Percentiles rank a stretch among this genome's conserved stretches.
phyloP scores from a whole-genome alignment of 1,284 basidiomycete species.

The Ceratobasidium theobromae region DNA sequence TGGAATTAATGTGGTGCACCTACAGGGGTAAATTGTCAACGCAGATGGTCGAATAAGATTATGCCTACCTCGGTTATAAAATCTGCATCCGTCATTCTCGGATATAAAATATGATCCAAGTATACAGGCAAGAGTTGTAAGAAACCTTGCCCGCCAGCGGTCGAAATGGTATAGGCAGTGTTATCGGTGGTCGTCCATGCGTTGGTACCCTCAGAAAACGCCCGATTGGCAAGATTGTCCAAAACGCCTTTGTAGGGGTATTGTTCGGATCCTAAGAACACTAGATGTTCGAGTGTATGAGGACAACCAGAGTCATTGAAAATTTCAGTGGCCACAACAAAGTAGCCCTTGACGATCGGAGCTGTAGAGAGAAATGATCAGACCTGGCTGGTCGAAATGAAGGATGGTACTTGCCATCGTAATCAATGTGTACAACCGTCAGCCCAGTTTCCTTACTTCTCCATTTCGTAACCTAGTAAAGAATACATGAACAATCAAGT shows the following conservation, averaged over 20 bases:
- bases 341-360: slow-evolving; percentile 90
- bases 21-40: slow-evolving; percentile 40
- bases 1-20: slow-evolving; percentile 90
- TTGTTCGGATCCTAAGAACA: slow-evolving; percentile 92
- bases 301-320: slow-evolving; percentile 93
- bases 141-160: slow-evolving; percentile 95
- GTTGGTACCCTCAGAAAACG: slow-evolving; percentile 89
- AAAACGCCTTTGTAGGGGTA: slow-evolving; percentile 98
- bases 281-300: slow-evolving; percentile 90
- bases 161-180: slow-evolving; percentile 96
- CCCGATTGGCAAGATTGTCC: slow-evolving; percentile 95
- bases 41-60: neutral
- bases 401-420: slow-evolving; percentile 59
- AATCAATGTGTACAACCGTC: slow-evolving; percentile 78
- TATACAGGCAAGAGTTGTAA: slow-evolving; percentile 93
- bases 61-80: slow-evolving; percentile 82
- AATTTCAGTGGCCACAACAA: slow-evolving; percentile 91
- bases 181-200: slow-evolving; percentile 81
- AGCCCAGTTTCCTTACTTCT: slow-evolving; percentile 76
- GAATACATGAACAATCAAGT: neutral
- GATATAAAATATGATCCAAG: slow-evolving; percentile 96
- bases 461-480: slow-evolving; percentile 70
- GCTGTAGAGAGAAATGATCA: slow-evolving; percentile 50
- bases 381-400: slow-evolving; percentile 27
- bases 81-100: slow-evolving; percentile 88